Base-by-base conservation (phyloP, 306 rosid species). In the Trichosanthes truncata region DNA sequence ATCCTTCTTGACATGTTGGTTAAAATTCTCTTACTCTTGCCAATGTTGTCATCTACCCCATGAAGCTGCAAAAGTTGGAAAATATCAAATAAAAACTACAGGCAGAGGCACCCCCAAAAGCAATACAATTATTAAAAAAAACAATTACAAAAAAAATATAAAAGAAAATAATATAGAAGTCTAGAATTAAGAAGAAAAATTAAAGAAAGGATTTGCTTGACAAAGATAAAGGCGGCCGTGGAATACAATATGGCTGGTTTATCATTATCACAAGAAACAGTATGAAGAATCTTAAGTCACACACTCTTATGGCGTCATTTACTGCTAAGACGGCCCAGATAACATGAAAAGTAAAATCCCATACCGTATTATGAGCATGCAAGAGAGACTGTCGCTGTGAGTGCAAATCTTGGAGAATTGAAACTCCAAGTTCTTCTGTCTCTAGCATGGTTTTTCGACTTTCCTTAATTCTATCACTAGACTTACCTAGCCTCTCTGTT, bases 351-450 rank as follows among this genome's bases (percentile, higher is more conserved):
- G 40, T 29, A 8, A 20, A 78, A 65, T 52, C 15, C 8, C 75
- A 49, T 88, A 95, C 99, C 86, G 96, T 86, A 83, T 55, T 49
- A 86, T 91, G 81, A 3, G 97, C 93, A 82, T 91, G 99, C 87
- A 95, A 79, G 62, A 95, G 91, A 81, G 97, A 93, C 79, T 95
- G 97, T 61, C 97, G 81, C 87, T 95, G 99, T 38, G 97, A 93
- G 81, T 91, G 97, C 91, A 93, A 86, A 85, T 95, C 99, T 45
- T 95, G 97, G 83, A 95, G 97, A 81, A 95, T 93, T 17, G 97
- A 95, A 81, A 93, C 99, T 73, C 97, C 99, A 38, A 95, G 97
- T 83, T 95, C 99, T 84, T 95, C 99, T 23, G 97, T 95, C 88
- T 95, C 98, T 86, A 95, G 86, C 95, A 95, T 95, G 86, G 99